Percentiles rank a stretch among this genome's conserved stretches.
Evolutionary conservation across 768 basidiomycete genomes (phyloP).

Genomic region (Inosperma sp.): DNA sequence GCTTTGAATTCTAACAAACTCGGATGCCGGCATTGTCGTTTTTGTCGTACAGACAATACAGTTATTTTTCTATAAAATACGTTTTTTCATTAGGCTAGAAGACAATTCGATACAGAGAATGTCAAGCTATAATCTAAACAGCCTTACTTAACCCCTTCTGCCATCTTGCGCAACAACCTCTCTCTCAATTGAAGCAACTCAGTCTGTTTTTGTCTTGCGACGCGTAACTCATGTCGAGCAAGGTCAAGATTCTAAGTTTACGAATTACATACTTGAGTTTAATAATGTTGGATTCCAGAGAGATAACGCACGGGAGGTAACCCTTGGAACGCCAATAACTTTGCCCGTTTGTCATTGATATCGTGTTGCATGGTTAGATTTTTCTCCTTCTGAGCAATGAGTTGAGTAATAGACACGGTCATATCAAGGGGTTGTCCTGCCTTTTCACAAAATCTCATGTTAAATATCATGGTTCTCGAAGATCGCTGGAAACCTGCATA

Average conservation of each 20-base stretch:
- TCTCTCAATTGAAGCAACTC: conserved; percentile 45
- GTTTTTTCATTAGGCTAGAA: too few relatives aligned
- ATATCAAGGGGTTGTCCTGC: conserved; percentile 28
- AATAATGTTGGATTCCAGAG: too few relatives aligned
- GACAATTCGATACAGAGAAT: too few relatives aligned
- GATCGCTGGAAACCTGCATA: neutral
- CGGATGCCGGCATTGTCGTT: too few relatives aligned
- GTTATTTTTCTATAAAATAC: too few relatives aligned
- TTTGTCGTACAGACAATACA: too few relatives aligned
- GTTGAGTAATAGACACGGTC: conserved; percentile 34
- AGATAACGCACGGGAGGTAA: conserved; percentile 40
- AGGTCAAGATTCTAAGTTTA: conserved; percentile 41
- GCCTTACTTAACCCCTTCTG: conserved; percentile 29
- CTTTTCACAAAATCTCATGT: conserved; percentile 16
- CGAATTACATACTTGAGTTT: neutral
- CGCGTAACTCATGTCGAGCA: conserved; percentile 38
- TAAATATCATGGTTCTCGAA: neutral
- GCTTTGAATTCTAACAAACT: too few relatives aligned
- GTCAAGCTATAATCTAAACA: too few relatives aligned
- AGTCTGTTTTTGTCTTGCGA: conserved; percentile 40
- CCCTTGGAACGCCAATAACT: conserved; percentile 44
- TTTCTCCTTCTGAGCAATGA: conserved; percentile 35
- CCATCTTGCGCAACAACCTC: conserved; percentile 43
- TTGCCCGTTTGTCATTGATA: conserved; percentile 41
- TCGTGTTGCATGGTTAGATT: conserved; percentile 35